Evolutionary conservation across 768 basidiomycete species (phyloP), one percentile per base, ranked within the genome.

Genomic region (Serendipita sp.): DNA sequence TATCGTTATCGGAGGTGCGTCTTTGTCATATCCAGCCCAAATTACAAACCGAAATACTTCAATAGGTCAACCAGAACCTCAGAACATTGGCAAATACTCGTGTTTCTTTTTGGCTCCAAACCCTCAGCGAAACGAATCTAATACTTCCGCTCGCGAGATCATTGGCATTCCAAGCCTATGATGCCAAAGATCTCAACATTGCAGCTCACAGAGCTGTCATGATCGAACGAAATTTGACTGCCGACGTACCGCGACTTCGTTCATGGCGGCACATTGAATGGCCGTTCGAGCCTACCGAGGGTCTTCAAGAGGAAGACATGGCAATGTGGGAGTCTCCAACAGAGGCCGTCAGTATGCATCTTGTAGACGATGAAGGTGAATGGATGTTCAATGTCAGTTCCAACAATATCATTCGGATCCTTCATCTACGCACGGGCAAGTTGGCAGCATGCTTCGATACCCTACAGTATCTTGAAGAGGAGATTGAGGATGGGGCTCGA

Each of bases 351-450:
- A 18, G 32, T 32, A 60, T 60, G 56, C 56, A 60, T 60, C 56
- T 60, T 4, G 56, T 36, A 3, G 28, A 60, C 35, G 28, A 30
- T 35, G 16, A 8, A 10, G 56, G 56, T 8, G 35, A 60, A 23
- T 60, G 56, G 56, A 60, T 60, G 56, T 23, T 60, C 16, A 60
- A 30, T 30, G 56, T 60, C 23, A 28, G 23, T n/a, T 28, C 23
- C 35, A 30, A 60, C 23, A 60, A 60, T n/a, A 36, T 60, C 35
- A n/a, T 60, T 8, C 56, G 56, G 10, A 60, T 60, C 56, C 56
- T 60, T 35, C 56, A 60, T 36, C 56, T 60, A 10, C 56, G 56
- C 35, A 32, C 56, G 23, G 56, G 56, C 23, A 60, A 60, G 56
- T 8, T 60, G 23, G 56, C 56, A 23, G 16, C 35, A 35, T n/a